Evolutionary conservation across 1,139 yeast species (phyloP).

Genomic region (Yamadazyma diddensiae): DNA sequence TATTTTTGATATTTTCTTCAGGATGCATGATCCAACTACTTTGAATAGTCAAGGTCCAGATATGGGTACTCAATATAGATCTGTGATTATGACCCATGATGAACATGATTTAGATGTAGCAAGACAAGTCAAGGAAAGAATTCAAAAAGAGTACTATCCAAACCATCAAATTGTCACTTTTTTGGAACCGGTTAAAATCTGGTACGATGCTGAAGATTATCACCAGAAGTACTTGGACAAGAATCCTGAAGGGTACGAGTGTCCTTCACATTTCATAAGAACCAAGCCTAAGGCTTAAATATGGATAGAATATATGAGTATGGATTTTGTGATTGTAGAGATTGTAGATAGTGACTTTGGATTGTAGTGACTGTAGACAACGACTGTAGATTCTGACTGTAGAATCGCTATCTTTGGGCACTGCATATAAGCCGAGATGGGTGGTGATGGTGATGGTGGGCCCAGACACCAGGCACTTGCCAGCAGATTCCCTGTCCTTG

Average conservation of each 20-base stretch:
- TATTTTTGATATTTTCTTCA: slow-evolving; percentile 78
- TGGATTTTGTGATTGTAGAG: too few species aligned
- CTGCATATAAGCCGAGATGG: too few species aligned
- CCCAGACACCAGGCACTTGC: too few species aligned
- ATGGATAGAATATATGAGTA: too few species aligned
- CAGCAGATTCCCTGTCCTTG: too few species aligned
- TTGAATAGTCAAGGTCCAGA: slow-evolving; percentile 75
- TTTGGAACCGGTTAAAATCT: slow-evolving; percentile 64
- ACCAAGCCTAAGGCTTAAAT: slow-evolving; percentile 25
- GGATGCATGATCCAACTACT: slow-evolving; percentile 78
- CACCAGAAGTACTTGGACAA: slow-evolving; percentile 79
- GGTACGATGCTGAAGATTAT: slow-evolving; percentile 92
- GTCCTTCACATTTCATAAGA: slow-evolving; percentile 82
- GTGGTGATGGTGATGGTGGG: too few species aligned
- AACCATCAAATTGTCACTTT: slow-evolving; percentile 51
- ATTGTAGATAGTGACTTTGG: too few species aligned
- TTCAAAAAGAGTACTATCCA: slow-evolving; percentile 44
- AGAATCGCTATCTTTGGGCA: too few species aligned
- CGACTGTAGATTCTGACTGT: too few species aligned
- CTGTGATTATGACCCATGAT: slow-evolving; percentile 64
- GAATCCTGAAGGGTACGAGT: slow-evolving; percentile 83
- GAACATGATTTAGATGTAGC: slow-evolving; percentile 39
- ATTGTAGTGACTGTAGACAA: too few species aligned
- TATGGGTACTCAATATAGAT: slow-evolving; percentile 78
- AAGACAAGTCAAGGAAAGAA: slow-evolving; percentile 24